A percentile compares a stretch with the other conserved stretches of the same genome.
Conservation (phyloP, 371 early-diverging fungal genomes). For the Mucor lusitanicus region DNA sequence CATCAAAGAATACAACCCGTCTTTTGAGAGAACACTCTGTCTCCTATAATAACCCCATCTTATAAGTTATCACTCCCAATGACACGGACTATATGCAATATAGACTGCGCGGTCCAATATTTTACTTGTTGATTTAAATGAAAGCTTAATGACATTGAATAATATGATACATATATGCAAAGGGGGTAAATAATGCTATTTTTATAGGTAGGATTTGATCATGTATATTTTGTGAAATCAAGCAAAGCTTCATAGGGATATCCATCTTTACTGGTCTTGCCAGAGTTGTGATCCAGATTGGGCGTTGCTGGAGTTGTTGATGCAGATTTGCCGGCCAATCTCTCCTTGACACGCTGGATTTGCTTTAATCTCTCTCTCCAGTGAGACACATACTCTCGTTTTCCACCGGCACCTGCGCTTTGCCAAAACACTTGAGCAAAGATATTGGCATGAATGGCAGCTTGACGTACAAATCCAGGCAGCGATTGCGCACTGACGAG, state of each 20-base stretch:
- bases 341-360: constrained; percentile 77
- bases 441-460: constrained; percentile 88
- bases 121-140: too few species aligned
- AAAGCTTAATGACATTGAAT: background rate
- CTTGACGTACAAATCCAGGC: constrained; percentile 80
- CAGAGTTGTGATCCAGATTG: background rate
- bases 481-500: constrained; percentile 79
- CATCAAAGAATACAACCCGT: too few species aligned
- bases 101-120: too few species aligned
- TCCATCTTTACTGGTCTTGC: constrained; percentile 23
- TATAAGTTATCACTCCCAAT: too few species aligned
- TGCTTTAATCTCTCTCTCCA: constrained; percentile 86
- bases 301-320: background rate
- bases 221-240: constrained; percentile 66
- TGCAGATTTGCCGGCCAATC: constrained; percentile 25
- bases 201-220: background rate
- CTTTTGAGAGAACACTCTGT: too few species aligned
- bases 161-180: background rate
- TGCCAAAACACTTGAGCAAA: constrained; percentile 83
- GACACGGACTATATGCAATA: too few species aligned
- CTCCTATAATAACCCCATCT: too few species aligned
- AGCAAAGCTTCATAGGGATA: constrained; percentile 52
- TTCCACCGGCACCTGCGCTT: constrained; percentile 49
- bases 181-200: background rate
- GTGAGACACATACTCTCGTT: constrained; percentile 76